Percentiles rank a stretch among this genome's conserved stretches.
phyloP scores from a whole-genome alignment of 345 rosid species.

The Acer yangbiense region DNA sequence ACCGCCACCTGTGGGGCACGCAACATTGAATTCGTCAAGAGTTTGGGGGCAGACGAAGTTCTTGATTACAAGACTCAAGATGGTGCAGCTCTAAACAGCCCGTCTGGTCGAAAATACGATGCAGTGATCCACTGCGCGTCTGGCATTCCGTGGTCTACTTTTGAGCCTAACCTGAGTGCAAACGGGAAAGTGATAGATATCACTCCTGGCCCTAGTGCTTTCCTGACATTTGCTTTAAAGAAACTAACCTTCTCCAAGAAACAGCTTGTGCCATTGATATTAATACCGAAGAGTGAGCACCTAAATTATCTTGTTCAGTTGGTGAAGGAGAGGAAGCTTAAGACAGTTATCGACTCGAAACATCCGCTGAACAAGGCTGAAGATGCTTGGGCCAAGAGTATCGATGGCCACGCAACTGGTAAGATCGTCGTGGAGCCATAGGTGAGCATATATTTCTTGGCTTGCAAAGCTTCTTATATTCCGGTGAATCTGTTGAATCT shows the following conservation, averaged over 20 bases:
- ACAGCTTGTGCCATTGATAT: constrained; percentile 56
- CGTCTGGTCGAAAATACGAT: constrained; percentile 73
- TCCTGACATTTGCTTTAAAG: constrained; percentile 50
- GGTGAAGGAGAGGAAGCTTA: constrained; percentile 70
- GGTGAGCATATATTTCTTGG: not conserved
- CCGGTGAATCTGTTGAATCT: not conserved
- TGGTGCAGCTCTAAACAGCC: constrained; percentile 70
- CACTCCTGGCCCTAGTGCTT: constrained; percentile 42
- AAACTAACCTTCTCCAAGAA: constrained; percentile 71
- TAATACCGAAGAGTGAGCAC: constrained; percentile 48
- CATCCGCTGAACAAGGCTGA: constrained; percentile 61
- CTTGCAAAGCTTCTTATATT: not conserved
- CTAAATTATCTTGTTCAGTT: constrained; percentile 48
- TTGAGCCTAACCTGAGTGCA: constrained; percentile 62
- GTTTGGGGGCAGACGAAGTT: constrained; percentile 87
- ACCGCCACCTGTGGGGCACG: constrained; percentile 86
- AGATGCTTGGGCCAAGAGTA: constrained; percentile 75
- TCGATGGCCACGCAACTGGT: constrained; percentile 75
- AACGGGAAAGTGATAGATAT: constrained; percentile 69
- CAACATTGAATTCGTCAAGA: constrained; percentile 65
- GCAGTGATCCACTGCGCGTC: constrained; percentile 69
- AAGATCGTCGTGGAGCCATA: constrained; percentile 69
- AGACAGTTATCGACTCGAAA: constrained; percentile 62
- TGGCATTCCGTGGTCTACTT: constrained; percentile 63
- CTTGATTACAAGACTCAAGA: constrained; percentile 77